Evolutionary conservation across 805 yeast genomes (phyloP).

Genomic region (Metschnikowia reukaufii): DNA sequence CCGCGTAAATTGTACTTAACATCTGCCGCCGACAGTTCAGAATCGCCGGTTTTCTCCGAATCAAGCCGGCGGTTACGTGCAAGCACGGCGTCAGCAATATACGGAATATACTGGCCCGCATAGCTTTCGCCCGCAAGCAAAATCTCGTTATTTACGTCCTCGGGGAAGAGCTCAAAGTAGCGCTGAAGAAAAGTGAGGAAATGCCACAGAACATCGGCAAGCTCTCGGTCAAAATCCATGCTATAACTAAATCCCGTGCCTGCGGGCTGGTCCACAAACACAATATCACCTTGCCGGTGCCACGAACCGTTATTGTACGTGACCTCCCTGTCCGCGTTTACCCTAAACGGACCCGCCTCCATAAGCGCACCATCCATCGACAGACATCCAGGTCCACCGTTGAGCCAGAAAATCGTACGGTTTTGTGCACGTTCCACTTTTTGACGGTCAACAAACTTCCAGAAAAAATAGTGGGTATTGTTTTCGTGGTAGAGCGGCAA

Average conservation of each 20-base stretch:
- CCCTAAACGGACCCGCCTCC: conserved; percentile 88
- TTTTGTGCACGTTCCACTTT: conserved; percentile 33
- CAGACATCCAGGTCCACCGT: conserved; percentile 99
- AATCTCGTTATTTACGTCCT: conserved; percentile 60
- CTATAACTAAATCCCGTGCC: conserved; percentile 88
- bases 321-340: conserved; percentile 45
- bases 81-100: conserved; percentile 65
- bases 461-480: conserved; percentile 67
- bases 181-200: conserved; percentile 64
- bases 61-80: conserved; percentile 38
- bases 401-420: conserved; percentile 78
- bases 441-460: conserved; percentile 57
- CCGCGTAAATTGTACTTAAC: conserved; percentile 53
- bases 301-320: conserved; percentile 72
- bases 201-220: conserved; percentile 58
- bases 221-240: conserved; percentile 52
- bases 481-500: conserved; percentile 54
- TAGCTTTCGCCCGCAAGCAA: conserved; percentile 92
- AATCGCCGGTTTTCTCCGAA: conserved; percentile 6
- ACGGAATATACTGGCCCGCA: conserved; percentile 96
- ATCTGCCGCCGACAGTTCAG: conserved; percentile 8
- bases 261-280: conserved; percentile 91
- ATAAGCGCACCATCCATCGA: conserved; percentile 96
- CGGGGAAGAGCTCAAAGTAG: conserved; percentile 72
- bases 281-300: conserved; percentile 74